Conservation (phyloP, 2,329 filamentous ascomycete species). For the Ophiosphaerella narmari region DNA sequence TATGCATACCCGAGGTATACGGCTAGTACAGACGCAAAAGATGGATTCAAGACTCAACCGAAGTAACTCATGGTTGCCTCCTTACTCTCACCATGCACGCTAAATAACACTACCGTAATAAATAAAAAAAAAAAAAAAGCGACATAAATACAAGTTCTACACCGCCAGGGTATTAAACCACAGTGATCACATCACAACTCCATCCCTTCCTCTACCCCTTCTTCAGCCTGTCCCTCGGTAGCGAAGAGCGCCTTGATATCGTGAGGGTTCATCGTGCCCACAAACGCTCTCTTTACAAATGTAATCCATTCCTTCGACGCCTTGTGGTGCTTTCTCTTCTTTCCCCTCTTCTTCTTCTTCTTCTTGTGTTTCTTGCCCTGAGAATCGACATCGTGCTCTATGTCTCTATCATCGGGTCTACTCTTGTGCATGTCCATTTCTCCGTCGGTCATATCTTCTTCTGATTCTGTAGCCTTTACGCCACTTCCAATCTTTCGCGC, state of each 20-base stretch:
- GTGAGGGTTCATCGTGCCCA: conserved; percentile 69
- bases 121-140: neutral
- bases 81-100: neutral
- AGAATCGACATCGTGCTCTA: conserved; percentile 19
- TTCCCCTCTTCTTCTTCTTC: conserved; percentile 57
- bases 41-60: too few species aligned
- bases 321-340: conserved; percentile 55
- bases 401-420: conserved; percentile 10
- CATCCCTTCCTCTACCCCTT: conserved; percentile 17
- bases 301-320: conserved; percentile 73
- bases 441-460: conserved; percentile 15
- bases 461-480: conserved; percentile 29
- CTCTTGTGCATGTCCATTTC: conserved; percentile 15
- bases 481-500: conserved; percentile 74
- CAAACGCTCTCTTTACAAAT: conserved; percentile 79
- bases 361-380: conserved; percentile 46
- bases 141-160: neutral
- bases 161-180: neutral
- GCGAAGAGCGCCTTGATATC: conserved; percentile 59
- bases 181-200: conserved; percentile 17
- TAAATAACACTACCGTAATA: neutral
- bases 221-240: neutral
- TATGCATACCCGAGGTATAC: too few species aligned
- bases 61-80: too few species aligned
- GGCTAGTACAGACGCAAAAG: too few species aligned